Percentiles rank a stretch among this genome's conserved stretches.
phyloP scores from a whole-genome alignment of 2,329 filamentous ascomycete genomes.

The Zymoseptoria ardabiliae region DNA sequence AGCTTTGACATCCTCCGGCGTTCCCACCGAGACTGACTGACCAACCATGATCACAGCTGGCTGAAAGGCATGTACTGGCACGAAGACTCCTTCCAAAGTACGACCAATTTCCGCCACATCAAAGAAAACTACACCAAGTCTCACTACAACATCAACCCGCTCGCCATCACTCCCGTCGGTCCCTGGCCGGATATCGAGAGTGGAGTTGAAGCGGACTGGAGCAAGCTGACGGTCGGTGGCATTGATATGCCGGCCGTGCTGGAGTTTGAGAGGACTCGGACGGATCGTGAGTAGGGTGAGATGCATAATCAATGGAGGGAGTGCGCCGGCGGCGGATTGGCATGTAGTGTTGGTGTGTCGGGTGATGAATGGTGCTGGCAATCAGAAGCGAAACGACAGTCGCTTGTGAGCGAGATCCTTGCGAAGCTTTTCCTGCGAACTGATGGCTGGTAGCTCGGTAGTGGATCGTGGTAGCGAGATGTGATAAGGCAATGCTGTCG shows the following conservation, averaged over 20 bases:
- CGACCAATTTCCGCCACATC: conserved; percentile 59
- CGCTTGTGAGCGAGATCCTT: too few relatives aligned
- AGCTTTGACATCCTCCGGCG: neutral
- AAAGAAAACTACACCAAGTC: conserved; percentile 62
- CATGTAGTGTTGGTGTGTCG: too few relatives aligned
- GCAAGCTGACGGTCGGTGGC: conserved; percentile 41
- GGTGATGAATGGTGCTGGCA: too few relatives aligned
- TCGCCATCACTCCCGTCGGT: conserved; percentile 55
- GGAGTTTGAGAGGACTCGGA: conserved; percentile 24
- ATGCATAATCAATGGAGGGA: neutral
- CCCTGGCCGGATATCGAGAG: conserved; percentile 53
- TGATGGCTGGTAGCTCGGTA: too few relatives aligned
- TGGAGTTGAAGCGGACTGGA: conserved; percentile 44
- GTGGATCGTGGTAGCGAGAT: too few relatives aligned
- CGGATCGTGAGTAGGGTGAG: neutral
- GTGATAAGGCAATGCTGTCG: too few relatives aligned
- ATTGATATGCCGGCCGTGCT: conserved; percentile 39
- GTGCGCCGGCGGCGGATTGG: neutral
- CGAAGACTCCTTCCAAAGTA: conserved; percentile 47
- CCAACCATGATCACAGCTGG: conserved; percentile 33
- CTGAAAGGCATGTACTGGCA: conserved; percentile 54
- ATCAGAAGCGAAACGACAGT: too few relatives aligned
- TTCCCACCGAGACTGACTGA: neutral
- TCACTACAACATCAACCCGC: conserved; percentile 53
- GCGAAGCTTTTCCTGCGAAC: too few relatives aligned